These are phyloP conservation scores for Eucalyptus viminalis DNA, from an alignment of 345 rosid species.

Conservation along the genomic window DNA sequence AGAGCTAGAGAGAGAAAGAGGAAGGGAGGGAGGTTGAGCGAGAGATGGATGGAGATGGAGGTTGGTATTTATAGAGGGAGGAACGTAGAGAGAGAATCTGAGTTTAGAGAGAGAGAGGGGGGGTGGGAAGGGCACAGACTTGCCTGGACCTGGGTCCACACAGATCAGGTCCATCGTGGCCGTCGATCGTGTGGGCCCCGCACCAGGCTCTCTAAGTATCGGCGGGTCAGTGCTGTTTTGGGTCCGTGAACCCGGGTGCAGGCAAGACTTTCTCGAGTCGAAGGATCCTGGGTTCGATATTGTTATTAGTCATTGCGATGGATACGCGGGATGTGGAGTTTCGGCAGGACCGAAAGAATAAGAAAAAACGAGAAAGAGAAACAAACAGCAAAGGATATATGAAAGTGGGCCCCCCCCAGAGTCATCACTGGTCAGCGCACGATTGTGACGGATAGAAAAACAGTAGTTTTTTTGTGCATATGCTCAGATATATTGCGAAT, in stretches of 20 bases:
- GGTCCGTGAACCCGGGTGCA: not conserved
- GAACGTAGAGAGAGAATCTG: not conserved
- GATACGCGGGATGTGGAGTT: not conserved
- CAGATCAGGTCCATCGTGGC: not conserved
- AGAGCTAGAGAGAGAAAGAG: not conserved
- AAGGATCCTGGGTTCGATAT: not conserved
- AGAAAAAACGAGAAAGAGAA: not conserved
- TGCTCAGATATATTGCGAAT: not conserved
- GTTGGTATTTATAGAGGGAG: not conserved
- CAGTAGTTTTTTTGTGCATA: not conserved
- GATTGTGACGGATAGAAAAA: not conserved
- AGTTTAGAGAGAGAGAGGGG: not conserved
- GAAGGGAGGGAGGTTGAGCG: not conserved
- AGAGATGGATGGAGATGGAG: not conserved
- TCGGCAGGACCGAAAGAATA: not conserved
- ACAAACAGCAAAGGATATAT: not conserved
- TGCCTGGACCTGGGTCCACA: not conserved
- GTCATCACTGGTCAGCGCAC: not conserved
- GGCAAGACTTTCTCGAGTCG: not conserved
- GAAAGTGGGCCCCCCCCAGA: not conserved
- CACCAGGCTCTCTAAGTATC: not conserved
- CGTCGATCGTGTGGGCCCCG: not conserved
- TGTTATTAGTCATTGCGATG: not conserved
- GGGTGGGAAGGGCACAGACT: not conserved
- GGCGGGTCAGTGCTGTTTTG: not conserved